Evolutionary conservation across 768 basidiomycete genomes (phyloP), one percentile per base, ranked within the genome.

Genomic region (Fistulinella prunicolor): DNA sequence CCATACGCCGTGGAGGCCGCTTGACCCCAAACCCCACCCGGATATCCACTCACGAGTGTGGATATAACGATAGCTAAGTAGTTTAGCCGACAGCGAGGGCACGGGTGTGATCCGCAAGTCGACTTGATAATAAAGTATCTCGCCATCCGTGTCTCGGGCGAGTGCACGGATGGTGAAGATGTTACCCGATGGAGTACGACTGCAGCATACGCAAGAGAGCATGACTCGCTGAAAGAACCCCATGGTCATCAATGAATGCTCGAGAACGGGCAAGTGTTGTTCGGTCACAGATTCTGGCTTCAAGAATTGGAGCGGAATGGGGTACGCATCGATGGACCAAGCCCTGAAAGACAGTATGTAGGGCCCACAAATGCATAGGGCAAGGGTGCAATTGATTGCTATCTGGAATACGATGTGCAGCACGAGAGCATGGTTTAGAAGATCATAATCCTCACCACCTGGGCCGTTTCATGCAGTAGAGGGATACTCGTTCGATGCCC

Each of bases 271-370:
- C 30, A 57, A 35, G 35, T 38, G 41, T 38, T 3, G 16, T 28
- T 37, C 38, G 49, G 23, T 19, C 22, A 28, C 35, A 7, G 1
- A 16, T 39, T 37, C 19, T 1, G 17, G 19, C 37, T 42, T 64
- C 19, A 42, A 6, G n/a, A n/a, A n/a, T n/a, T n/a, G n/a, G n/a
- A n/a, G n/a, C n/a, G n/a, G n/a, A n/a, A n/a, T n/a, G 35, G 38
- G 62, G 38, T 19, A 71, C 2, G 80, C 60, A 38, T 83, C 78
- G 30, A 83, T 50, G 1, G 78, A 74, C 4, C 71, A 72, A 0
- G 69, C 62, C 47, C 73, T 77, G 57, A 83, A 71, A 24, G 76
- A 69, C 6, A 83, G 62, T 16, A 83, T 55, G 48, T 77, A 75
- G 0, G 69, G 64, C 2, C 75, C 79, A 35, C 78, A 66, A 34